Conservation (phyloP, 1,284 basidiomycete species). For the Tilletiopsis washingtonensis region DNA sequence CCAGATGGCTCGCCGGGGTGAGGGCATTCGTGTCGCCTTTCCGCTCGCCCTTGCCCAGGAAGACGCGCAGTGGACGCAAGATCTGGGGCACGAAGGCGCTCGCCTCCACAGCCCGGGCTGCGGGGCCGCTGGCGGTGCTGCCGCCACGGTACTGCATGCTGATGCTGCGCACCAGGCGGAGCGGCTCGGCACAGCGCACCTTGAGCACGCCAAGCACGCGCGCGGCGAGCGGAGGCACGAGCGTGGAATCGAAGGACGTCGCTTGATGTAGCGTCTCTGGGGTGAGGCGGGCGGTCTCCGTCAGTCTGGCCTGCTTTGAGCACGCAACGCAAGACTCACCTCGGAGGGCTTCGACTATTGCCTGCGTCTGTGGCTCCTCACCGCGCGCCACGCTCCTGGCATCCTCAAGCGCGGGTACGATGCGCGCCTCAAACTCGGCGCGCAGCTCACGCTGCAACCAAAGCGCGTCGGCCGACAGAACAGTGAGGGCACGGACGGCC, state of each 20-base stretch:
- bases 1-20: conserved; percentile 10
- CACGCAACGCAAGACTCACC: no score
- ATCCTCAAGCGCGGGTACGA: neutral
- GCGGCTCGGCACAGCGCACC: conserved; percentile 70
- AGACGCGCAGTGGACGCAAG: conserved; percentile 60
- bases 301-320: no score
- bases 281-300: no score
- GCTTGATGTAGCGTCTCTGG: no score
- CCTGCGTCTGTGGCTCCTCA: no score
- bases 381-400: neutral
- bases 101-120: conserved; percentile 51
- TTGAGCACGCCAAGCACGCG: conserved; percentile 63
- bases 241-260: no score
- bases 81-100: conserved; percentile 77
- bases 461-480: conserved; percentile 7
- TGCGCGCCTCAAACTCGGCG: neutral
- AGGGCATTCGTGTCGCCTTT: neutral
- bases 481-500: conserved; percentile 2
- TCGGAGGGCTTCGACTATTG: no score
- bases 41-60: conserved; percentile 5
- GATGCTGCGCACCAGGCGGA: conserved; percentile 77
- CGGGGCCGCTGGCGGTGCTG: neutral
- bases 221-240: no score
- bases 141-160: conserved; percentile 65
- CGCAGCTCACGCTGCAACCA: conserved; percentile 1